These are phyloP conservation scores for Dictyostelium firmibasis DNA, from an alignment of 78 protist genomes.

Conservation along the genomic window DNA sequence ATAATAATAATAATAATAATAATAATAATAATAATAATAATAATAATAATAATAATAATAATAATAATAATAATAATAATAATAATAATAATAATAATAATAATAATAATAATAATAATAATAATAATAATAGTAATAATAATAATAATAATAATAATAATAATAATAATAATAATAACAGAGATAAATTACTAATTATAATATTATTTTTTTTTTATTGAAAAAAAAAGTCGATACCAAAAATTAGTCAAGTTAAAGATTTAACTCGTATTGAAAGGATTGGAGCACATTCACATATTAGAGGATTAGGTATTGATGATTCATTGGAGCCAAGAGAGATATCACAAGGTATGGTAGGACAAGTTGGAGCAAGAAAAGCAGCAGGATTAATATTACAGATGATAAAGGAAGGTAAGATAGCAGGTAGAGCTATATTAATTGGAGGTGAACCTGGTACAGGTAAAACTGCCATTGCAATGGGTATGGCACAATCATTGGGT, in stretches of 20 bases:
- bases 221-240: conserved; percentile 17
- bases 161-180: no score
- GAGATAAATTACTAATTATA: no score
- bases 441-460: conserved; percentile 99
- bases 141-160: no score
- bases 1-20: no score
- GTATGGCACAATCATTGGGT: conserved; percentile 94
- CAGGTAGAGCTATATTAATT: conserved; percentile 97
- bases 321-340: conserved; percentile 89
- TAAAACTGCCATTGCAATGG: conserved; percentile 99
- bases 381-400: conserved; percentile 95
- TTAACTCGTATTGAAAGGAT: conserved; percentile 78
- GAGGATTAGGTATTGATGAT: conserved; percentile 98
- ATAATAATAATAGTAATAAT: no score
- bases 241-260: conserved; percentile 75
- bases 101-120: no score
- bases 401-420: conserved; percentile 97
- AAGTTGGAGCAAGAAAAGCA: conserved; percentile 94
- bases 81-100: no score
- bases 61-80: no score
- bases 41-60: no score
- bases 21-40: no score
- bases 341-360: conserved; percentile 99
- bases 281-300: conserved; percentile 99
- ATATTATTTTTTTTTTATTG: neutral